Base-by-base conservation (phyloP, 2,329 filamentous ascomycete species). In the Claviceps citrina region DNA sequence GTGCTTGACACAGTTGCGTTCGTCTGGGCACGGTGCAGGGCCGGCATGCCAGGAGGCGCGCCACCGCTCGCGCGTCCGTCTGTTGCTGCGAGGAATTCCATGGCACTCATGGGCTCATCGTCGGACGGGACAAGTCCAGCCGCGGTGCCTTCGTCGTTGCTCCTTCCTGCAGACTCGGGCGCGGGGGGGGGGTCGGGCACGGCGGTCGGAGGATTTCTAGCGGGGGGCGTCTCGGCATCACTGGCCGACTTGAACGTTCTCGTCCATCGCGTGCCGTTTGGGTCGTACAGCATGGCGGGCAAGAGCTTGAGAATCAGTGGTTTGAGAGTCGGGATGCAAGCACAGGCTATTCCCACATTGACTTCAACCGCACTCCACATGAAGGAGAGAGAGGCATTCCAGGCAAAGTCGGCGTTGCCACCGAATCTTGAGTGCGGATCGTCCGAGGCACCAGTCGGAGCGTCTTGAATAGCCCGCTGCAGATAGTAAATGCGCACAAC, bases 301-400 rank as follows among this genome's bases (percentile, higher is more conserved):
- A 76, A 58, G 39, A 76, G 66, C 43, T 68, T 68, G 47, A 83
- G 73, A 41, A 89, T 77, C 6, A 96, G 65, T 1, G 89, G 87
- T 55, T 95, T 95, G 45, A 95, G 64, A 0, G 82, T 89, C 7
- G 89, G 89, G n/a, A 95, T 82, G 51, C 86, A 94, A 31, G 82
- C 87, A 54, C 84, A 93, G 47, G 86, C 80, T 49, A 95, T 86
- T 15, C 85, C 87, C 1, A 93, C 68, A 48, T 93, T 91, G 53
- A 94, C 85, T 58, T 95, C 87, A 40, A 95, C 77, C 10, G 81
- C 82, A 13, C 83, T 89, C 89, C 87, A 96, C 83, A 94, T 89
- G 54, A 93, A 80, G 0, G 84, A 84, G 5, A 86, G 63, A 1
- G 84, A 84, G 1, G 84, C 83, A 53, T 89, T 86, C 78, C 76